These are phyloP conservation scores for Zygoascus flipseniorum DNA, from an alignment of 805 yeast genomes.

Conservation along the genomic window DNA sequence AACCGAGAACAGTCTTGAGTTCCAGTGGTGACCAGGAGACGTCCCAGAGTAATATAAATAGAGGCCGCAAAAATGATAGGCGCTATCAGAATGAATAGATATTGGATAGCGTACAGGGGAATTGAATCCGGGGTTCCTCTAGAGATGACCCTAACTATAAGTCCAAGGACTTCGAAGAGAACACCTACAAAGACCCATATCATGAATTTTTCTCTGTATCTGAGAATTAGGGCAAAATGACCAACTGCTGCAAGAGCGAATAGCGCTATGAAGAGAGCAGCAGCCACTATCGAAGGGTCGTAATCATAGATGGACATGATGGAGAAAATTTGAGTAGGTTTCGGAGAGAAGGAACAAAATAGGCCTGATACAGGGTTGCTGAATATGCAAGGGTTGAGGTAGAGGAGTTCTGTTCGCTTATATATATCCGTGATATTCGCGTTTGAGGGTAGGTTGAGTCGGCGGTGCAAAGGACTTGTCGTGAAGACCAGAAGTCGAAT, in stretches of 20 bases:
- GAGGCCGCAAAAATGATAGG: constrained; percentile 85
- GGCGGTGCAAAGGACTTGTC: background rate
- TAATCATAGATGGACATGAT: constrained; percentile 3
- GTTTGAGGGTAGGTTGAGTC: too few relatives aligned
- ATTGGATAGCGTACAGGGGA: constrained; percentile 50
- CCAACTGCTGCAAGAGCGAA: constrained; percentile 43
- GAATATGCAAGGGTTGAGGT: too few relatives aligned
- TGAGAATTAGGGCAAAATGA: constrained; percentile 33
- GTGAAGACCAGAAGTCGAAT: background rate
- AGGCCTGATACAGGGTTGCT: background rate
- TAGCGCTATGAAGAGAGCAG: constrained; percentile 43
- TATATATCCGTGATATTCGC: too few relatives aligned
- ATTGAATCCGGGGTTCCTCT: constrained; percentile 26
- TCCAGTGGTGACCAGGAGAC: constrained; percentile 42
- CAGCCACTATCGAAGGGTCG: constrained; percentile 46
- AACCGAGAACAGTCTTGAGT: constrained; percentile 48
- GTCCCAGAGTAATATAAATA: constrained; percentile 61
- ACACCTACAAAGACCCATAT: constrained; percentile 38
- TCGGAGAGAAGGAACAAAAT: background rate
- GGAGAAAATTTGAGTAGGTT: background rate
- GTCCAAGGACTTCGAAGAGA: constrained; percentile 59
- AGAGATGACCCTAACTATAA: constrained; percentile 48
- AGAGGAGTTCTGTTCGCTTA: too few relatives aligned
- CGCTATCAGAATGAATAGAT: constrained; percentile 61
- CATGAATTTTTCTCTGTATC: constrained; percentile 52